These are phyloP conservation scores for Saitozyma podzolica DNA, from an alignment of 768 basidiomycete species.

Conservation along the genomic window DNA sequence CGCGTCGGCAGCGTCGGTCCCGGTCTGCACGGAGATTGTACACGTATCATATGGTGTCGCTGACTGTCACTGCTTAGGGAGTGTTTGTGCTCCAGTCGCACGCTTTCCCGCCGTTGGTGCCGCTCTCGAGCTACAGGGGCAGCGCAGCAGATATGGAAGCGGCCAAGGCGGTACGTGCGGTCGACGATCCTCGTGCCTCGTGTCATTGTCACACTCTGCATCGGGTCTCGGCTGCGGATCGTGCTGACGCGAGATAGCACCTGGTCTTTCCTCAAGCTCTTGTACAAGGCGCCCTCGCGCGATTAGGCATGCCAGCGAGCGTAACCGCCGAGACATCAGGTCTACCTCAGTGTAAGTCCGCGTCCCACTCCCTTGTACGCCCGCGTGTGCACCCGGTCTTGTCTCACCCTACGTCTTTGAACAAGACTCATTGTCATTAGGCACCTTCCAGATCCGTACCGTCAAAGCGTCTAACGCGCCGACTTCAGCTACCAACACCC, in stretches of 20 bases:
- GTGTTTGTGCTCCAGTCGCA: conserved; percentile 93
- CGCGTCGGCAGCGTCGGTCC: not conserved
- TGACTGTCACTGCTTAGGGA: conserved; percentile 60
- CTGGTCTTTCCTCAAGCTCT: conserved; percentile 79
- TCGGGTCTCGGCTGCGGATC: not conserved
- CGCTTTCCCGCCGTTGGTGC: conserved; percentile 77
- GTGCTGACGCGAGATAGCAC: conserved; percentile 59
- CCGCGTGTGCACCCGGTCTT: not conserved
- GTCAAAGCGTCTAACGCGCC: conserved; percentile 21
- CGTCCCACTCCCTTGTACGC: conserved; percentile 1
- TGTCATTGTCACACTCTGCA: not conserved
- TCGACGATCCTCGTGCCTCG: not conserved
- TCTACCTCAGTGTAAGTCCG: conserved; percentile 74
- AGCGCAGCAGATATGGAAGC: conserved; percentile 69
- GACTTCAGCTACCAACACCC: too few relatives aligned
- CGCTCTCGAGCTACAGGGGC: conserved; percentile 78
- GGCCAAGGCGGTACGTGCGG: conserved; percentile 65
- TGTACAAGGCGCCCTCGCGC: conserved; percentile 74
- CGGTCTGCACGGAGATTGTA: not conserved
- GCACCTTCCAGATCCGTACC: conserved; percentile 48
- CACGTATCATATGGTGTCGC: not conserved
- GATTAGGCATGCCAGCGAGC: conserved; percentile 72
- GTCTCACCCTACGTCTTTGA: not conserved
- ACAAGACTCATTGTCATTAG: conserved; percentile 11
- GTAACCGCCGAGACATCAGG: conserved; percentile 76